Base-by-base conservation (phyloP, 257 asterid genomes). In the Nicotiana noctiflora region DNA sequence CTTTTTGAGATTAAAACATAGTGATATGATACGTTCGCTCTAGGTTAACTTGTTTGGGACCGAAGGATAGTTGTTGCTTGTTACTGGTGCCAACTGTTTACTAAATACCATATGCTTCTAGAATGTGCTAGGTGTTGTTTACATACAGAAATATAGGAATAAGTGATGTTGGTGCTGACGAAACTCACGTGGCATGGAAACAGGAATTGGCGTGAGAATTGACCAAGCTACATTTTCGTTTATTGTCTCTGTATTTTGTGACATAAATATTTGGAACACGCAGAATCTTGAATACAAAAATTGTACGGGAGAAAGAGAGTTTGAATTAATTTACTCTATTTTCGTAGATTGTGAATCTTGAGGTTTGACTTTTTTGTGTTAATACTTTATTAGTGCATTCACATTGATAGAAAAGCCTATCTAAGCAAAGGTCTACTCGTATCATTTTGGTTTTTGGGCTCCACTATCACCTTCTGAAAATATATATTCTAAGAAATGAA, bases 261-360 rank as follows among this genome's bases (percentile, higher is more conserved):
- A 70, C 77, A 70, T 40, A 19, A 44, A 70, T 44, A 70, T 70
- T 21, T 70, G 77, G 37, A 70, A 70, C 77, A 21, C 59, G 60
- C 40, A 46, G 34, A 72, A 72, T 46, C 40, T 72, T 72, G 37
- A 55, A 21, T 72, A 72, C 12, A 72, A 21, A 44, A 21, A 2
- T 21, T 46, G 77, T 72, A 46, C 59, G 52, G 12, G 57, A 44
- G n/a, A 66, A 64, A 32, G 31, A n/a, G 77, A 44, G 27, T 72
- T 72, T 14, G 59, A 21, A 72, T 72, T 72, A 70, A 37, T 46
- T 6, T 10, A 46, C 77, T 21, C 4, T 23, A 37, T 37, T 46
- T 21, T 46, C 59, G 37, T 72, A 46, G 0, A 72, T 72, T 72
- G 77, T 72, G 77, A 46, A 72, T 46, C 77, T 72, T 72, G 77